These are phyloP conservation scores for Ettlia oleoabundans DNA, from an alignment of 139 green algal genomes.

Conservation along the genomic window DNA sequence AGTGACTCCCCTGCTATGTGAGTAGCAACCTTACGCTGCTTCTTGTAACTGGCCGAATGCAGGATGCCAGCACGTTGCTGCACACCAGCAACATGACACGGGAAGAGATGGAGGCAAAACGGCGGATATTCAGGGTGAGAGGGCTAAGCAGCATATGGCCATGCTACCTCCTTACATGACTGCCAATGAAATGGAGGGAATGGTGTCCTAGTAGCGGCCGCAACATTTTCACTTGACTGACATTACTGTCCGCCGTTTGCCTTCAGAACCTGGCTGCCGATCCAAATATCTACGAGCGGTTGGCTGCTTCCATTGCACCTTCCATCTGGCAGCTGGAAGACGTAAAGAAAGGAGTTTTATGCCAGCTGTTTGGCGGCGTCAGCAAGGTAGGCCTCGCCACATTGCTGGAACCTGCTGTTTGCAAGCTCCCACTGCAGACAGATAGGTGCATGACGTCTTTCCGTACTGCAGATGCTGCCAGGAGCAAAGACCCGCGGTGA, in stretches of 20 bases:
- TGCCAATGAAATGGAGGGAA: no score
- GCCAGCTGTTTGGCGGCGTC: constrained; percentile 85
- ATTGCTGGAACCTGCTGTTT: no score
- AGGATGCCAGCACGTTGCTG: constrained; percentile 6
- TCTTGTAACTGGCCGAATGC: background rate
- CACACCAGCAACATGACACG: constrained; percentile 46
- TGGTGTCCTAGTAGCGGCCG: no score
- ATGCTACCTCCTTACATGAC: no score
- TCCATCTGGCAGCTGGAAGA: constrained; percentile 98
- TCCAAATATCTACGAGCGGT: constrained; percentile 87
- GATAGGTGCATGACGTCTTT: no score
- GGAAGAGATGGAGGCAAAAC: constrained; percentile 45
- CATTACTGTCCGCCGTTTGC: background rate
- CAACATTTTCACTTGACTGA: background rate
- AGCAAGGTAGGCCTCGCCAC: constrained; percentile 68
- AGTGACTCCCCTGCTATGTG: no score
- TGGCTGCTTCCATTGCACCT: constrained; percentile 88
- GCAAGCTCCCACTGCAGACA: no score
- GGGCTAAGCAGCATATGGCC: background rate
- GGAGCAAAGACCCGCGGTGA: constrained; percentile 75
- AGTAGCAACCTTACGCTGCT: no score
- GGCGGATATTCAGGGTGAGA: constrained; percentile 45
- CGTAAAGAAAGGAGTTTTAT: constrained; percentile 92
- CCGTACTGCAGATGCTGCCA: constrained; percentile 60
- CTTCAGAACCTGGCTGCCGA: constrained; percentile 62